These are phyloP conservation scores for Chrysoporthe puriensis DNA, from an alignment of 2,329 filamentous ascomycete species.

Conservation along the genomic window DNA sequence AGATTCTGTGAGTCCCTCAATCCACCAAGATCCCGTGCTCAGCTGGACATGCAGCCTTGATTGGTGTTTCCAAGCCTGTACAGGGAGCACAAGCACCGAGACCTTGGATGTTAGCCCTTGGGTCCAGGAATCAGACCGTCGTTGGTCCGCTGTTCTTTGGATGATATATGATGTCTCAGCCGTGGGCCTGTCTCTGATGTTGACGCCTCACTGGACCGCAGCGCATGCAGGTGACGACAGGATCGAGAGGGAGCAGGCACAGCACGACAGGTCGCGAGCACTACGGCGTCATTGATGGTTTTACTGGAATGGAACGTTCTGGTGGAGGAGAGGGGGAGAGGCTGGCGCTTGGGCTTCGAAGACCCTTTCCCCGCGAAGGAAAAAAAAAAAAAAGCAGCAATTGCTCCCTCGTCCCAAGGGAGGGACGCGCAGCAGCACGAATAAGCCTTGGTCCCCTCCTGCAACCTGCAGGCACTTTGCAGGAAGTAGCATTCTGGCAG, in stretches of 20 bases:
- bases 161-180: constrained; percentile 14
- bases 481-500: neutral
- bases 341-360: neutral
- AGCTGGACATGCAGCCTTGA: neutral
- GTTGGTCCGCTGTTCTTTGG: neutral
- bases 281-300: neutral
- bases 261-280: neutral
- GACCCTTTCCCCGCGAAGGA: neutral
- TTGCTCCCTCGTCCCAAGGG: neutral
- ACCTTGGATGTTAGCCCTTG: neutral
- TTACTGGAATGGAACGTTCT: neutral
- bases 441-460: neutral
- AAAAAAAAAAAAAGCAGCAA: neutral
- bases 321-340: neutral
- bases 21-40: neutral
- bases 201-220: neutral
- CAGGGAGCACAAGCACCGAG: neutral
- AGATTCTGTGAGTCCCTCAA: neutral
- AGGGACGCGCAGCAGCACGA: neutral
- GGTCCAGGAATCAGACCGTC: neutral
- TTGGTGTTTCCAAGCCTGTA: neutral
- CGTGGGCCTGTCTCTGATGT: constrained; percentile 1
- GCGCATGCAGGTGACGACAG: neutral
- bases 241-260: neutral
- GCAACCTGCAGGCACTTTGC: constrained; percentile 7